A percentile compares a stretch with the other conserved stretches of the same genome.
Evolutionary conservation across 768 basidiomycete species (phyloP).

Genomic region (Tulasnella sp.): DNA sequence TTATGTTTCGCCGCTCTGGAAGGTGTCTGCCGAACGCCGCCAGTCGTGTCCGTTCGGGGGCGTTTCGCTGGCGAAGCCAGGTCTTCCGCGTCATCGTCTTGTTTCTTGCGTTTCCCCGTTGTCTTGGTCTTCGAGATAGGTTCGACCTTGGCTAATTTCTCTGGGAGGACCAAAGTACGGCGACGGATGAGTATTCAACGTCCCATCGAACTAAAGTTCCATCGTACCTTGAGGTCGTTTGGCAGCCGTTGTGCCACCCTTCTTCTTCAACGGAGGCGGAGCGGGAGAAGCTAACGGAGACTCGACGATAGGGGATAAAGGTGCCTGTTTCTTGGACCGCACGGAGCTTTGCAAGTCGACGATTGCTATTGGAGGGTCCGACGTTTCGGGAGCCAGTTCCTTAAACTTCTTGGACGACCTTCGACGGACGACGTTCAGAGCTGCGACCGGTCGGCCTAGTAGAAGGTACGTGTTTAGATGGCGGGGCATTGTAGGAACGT

Average conservation of each 20-base stretch:
- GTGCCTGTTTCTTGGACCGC: background rate
- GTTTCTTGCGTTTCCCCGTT: background rate
- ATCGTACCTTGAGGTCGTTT: background rate
- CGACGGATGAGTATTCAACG: no score
- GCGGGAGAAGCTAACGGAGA: background rate
- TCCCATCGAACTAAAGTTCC: no score
- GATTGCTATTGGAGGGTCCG: background rate
- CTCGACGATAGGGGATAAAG: background rate
- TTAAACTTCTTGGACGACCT: background rate
- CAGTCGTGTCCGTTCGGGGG: background rate
- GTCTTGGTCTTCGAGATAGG: background rate
- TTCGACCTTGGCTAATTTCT: background rate
- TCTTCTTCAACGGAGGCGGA: background rate
- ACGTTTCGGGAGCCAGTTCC: background rate
- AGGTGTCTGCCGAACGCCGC: background rate
- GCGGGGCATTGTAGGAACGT: background rate
- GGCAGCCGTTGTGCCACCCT: background rate
- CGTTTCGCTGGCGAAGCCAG: background rate
- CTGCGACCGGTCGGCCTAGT: background rate
- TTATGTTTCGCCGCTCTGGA: background rate
- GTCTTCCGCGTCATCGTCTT: background rate
- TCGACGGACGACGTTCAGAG: background rate
- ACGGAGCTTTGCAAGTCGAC: background rate
- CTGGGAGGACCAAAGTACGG: no score
- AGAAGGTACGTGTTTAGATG: background rate